phyloP scores from a whole-genome alignment of 768 basidiomycete species.

The Tulasnella calospora region DNA sequence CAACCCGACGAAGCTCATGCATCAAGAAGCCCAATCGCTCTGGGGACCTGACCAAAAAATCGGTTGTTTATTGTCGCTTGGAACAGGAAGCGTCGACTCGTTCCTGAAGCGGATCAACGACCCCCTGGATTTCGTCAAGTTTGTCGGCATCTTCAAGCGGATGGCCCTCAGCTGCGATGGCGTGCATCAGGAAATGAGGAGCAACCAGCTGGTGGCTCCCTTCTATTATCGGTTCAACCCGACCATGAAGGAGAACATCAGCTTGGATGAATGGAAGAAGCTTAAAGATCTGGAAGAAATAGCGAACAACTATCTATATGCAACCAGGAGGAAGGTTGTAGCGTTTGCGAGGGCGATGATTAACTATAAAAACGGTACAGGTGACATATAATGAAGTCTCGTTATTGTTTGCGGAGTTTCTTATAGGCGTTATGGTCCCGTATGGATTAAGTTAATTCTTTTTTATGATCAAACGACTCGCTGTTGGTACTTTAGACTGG shows the following conservation, averaged over 20 bases:
- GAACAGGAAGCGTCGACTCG: conserved; percentile 1
- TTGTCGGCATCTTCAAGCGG: not conserved
- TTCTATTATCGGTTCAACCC: conserved; percentile 13
- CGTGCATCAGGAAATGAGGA: not conserved
- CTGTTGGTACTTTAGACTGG: too few species aligned
- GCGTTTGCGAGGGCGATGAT: not conserved
- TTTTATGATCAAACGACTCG: too few species aligned
- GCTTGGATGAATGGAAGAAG: conserved; percentile 12
- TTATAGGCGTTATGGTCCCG: too few species aligned
- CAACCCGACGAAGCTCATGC: conserved; percentile 8
- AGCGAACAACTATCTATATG: not conserved
- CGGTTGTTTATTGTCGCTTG: conserved; percentile 7
- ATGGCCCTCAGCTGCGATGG: not conserved
- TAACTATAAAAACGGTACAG: not conserved
- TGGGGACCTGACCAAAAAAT: not conserved
- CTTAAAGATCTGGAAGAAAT: not conserved
- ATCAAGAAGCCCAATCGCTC: conserved; percentile 9
- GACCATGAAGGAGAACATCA: not conserved
- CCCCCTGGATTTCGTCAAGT: not conserved
- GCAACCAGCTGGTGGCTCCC: not conserved
- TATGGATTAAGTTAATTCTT: too few species aligned
- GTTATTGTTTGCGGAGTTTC: too few species aligned
- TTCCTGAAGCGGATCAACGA: not conserved
- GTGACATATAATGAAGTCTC: too few species aligned
- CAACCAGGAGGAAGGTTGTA: not conserved